Conservation (phyloP, 352 stramenopile genomes). For the Phytopythium kandeliae region DNA sequence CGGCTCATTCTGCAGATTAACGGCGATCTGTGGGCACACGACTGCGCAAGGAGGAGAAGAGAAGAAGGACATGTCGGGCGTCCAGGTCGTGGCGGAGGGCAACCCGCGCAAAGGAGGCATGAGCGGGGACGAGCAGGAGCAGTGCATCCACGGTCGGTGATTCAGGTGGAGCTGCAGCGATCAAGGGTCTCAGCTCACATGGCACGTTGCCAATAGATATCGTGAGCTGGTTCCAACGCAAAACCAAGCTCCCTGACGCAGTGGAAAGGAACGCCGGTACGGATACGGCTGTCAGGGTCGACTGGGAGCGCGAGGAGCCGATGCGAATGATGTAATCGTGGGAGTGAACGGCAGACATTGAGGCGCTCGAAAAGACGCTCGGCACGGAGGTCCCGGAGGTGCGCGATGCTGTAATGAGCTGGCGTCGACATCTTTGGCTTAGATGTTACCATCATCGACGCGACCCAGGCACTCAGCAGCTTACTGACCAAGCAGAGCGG, state of each 20-base stretch:
- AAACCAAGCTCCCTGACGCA: slow-evolving; percentile 46
- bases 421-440: no score
- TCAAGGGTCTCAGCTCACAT: background rate
- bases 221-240: slow-evolving; percentile 82
- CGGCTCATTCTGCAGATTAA: no score
- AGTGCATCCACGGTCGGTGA: slow-evolving; percentile 67
- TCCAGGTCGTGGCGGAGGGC: slow-evolving; percentile 65
- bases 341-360: slow-evolving; percentile 45
- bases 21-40: no score
- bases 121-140: slow-evolving; percentile 68
- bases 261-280: slow-evolving; percentile 43
- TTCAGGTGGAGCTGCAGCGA: background rate
- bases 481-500: slow-evolving; percentile 71
- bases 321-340: no score
- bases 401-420: background rate
- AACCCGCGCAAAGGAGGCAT: slow-evolving; percentile 76
- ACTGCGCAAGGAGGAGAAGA: background rate
- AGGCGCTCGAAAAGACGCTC: slow-evolving; percentile 65
- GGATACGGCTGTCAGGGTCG: no score
- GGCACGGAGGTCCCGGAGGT: slow-evolving; percentile 54
- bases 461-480: slow-evolving; percentile 41
- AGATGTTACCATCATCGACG: no score
- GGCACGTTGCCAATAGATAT: slow-evolving; percentile 34
- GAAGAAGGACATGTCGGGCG: slow-evolving; percentile 39
- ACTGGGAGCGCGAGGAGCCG: no score